phyloP scores from a whole-genome alignment of 106 monocot genomes.

The Xerophyta viscosa region DNA sequence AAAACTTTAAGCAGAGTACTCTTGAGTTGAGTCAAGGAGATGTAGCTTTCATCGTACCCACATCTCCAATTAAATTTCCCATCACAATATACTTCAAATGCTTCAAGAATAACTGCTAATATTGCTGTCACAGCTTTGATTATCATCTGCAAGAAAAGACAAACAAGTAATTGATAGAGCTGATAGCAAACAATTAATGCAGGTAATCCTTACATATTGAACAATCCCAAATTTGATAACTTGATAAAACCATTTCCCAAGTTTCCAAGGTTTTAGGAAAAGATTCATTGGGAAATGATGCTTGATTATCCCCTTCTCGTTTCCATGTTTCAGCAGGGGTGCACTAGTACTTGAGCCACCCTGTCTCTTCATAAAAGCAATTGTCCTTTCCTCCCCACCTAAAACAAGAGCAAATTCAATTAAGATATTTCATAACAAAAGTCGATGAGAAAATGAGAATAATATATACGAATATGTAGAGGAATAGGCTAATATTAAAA shows the following conservation, averaged over 20 bases:
- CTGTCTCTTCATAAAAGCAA: constrained; percentile 78
- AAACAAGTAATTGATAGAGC: background rate
- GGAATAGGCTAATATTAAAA: no score
- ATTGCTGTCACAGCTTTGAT: constrained; percentile 86
- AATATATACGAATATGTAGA: no score
- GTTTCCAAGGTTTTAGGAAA: constrained; percentile 65
- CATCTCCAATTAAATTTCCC: constrained; percentile 94
- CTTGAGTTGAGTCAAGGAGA: no score
- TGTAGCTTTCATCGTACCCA: constrained; percentile 63
- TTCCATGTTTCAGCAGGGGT: constrained; percentile 61
- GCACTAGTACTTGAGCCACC: constrained; percentile 34
- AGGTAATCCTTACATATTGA: constrained; percentile 77
- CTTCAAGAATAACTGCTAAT: constrained; percentile 68
- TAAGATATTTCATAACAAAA: no score
- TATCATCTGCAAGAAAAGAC: constrained; percentile 69
- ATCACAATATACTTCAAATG: constrained; percentile 88
- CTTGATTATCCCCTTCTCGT: constrained; percentile 56
- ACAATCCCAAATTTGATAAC: constrained; percentile 98
- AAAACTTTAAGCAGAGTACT: no score
- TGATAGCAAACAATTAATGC: background rate
- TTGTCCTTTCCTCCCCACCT: constrained; percentile 95
- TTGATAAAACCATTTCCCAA: constrained; percentile 86
- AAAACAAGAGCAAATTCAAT: no score
- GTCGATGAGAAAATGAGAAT: no score
- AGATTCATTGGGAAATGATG: constrained; percentile 96